Evolutionary conservation across 1,284 basidiomycete species (phyloP), one percentile per base, ranked within the genome.

Genomic region (Ceratobasidium papillatum): DNA sequence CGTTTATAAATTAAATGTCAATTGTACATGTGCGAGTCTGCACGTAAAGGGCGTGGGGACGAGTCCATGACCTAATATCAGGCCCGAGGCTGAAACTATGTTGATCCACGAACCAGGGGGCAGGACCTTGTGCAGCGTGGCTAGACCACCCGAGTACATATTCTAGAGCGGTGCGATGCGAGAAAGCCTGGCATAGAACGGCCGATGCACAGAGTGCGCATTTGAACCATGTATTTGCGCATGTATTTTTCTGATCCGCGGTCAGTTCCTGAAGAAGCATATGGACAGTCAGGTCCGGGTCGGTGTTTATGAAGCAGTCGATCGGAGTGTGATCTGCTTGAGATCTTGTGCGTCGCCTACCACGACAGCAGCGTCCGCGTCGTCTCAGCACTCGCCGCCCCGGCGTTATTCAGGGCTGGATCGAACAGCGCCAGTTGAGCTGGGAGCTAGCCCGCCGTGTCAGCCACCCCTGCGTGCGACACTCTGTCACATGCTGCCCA

Each of bases 191-290:
- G n/a, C n/a, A n/a, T n/a, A n/a, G n/a, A n/a, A n/a, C n/a, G n/a
- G n/a, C n/a, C n/a, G n/a, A n/a, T n/a, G n/a, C n/a, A n/a, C n/a
- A n/a, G n/a, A n/a, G n/a, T n/a, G 49, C 49, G 49, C 49, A 51
- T 17, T 17, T 51, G 14, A 30, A 17, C 19, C 11, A n/a, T 9
- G 30, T 7, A 5, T 68, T 54, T 56, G 38, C n/a, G 8, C 19
- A 36, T 49, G 63, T 49, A 43, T 47, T 43, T 14, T 7, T 3
- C 25, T 3, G 43, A 51, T 51, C 43, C 63, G 63, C 32, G 56
- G 27, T 9, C 63, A 47, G 65, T 52, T 68, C 65, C 51, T 68
- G 49, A 68, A 52, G 65, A 68, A 68, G 49, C 65, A n/a, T 30
- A 17, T 43, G 32, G 41, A 45, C 45, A 47, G 45, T 19, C 45